Evolutionary conservation across 495 filamentous ascomycete species (phyloP).

Genomic region (Annulohypoxylon stygium): DNA sequence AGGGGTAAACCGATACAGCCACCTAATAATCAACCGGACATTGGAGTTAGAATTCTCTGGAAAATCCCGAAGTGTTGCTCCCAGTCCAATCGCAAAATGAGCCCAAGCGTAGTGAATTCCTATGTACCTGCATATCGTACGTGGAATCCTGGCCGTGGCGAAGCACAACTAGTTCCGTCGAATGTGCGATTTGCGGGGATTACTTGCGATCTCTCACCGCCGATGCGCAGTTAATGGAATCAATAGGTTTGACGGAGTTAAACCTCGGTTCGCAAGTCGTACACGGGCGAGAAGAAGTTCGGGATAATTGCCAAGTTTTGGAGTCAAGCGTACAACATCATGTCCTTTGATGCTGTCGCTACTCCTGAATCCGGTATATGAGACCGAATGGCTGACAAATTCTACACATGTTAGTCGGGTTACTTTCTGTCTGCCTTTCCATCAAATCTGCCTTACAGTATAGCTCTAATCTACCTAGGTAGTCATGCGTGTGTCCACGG

Average conservation of each 20-base stretch:
- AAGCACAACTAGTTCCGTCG: constrained; percentile 1
- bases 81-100: not conserved
- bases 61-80: not conserved
- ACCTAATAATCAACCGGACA: not conserved
- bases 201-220: constrained; percentile 18
- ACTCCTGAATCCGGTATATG: not conserved
- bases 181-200: constrained; percentile 29
- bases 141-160: constrained; percentile 15
- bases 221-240: not conserved
- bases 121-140: not conserved
- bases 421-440: not conserved
- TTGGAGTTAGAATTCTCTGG: not conserved
- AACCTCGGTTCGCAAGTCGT: constrained; percentile 16
- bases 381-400: not conserved
- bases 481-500: not conserved
- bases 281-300: not conserved
- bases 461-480: not conserved
- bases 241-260: not conserved
- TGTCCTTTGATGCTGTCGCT: not conserved
- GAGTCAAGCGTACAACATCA: not conserved
- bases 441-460: constrained; percentile 2
- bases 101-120: not conserved
- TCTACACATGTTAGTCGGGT: not conserved
- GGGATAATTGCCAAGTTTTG: not conserved
- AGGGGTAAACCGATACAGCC: not conserved